Evolutionary conservation across 2,329 filamentous ascomycete genomes (phyloP).

Genomic region (Chalara sp.): DNA sequence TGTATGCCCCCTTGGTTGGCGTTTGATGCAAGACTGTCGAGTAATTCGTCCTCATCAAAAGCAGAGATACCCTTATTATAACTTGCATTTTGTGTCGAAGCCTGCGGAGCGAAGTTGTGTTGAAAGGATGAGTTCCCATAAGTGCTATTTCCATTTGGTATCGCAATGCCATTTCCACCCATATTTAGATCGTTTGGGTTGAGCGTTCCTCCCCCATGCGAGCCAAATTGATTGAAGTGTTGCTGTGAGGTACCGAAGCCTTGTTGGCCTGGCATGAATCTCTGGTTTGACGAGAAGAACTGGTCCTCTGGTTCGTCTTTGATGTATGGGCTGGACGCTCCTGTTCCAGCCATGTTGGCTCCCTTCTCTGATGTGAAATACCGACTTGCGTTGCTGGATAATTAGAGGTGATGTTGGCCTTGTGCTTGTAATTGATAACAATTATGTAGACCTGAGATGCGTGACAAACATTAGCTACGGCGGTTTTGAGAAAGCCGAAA

Average conservation of each 20-base stretch:
- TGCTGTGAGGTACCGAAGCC: constrained; percentile 39
- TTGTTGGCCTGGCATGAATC: constrained; percentile 24
- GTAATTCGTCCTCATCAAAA: constrained; percentile 82
- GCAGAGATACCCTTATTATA: constrained; percentile 73
- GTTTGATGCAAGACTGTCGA: constrained; percentile 60
- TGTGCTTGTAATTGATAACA: constrained; percentile 4
- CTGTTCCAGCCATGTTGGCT: constrained; percentile 28
- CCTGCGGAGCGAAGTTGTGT: constrained; percentile 50
- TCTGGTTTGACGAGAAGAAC: constrained; percentile 35
- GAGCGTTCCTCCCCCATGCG: constrained; percentile 48
- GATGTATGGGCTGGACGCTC: constrained; percentile 49
- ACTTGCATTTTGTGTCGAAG: constrained; percentile 53
- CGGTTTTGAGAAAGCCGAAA: constrained; percentile 2
- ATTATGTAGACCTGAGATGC: constrained; percentile 16
- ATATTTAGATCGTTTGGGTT: constrained; percentile 83
- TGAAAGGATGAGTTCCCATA: constrained; percentile 51
- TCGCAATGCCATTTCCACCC: constrained; percentile 48
- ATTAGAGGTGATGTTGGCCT: no score
- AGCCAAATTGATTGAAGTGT: constrained; percentile 29
- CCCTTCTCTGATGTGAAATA: constrained; percentile 8
- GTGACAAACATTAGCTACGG: constrained; percentile 24
- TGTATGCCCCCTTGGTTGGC: constrained; percentile 41
- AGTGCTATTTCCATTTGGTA: constrained; percentile 31
- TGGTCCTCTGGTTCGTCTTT: constrained; percentile 62
- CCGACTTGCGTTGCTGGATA: neutral